A percentile compares a stretch with the other conserved stretches of the same genome.
phyloP scores from a whole-genome alignment of 1,284 basidiomycete genomes.

The Neolentinus lepideus region DNA sequence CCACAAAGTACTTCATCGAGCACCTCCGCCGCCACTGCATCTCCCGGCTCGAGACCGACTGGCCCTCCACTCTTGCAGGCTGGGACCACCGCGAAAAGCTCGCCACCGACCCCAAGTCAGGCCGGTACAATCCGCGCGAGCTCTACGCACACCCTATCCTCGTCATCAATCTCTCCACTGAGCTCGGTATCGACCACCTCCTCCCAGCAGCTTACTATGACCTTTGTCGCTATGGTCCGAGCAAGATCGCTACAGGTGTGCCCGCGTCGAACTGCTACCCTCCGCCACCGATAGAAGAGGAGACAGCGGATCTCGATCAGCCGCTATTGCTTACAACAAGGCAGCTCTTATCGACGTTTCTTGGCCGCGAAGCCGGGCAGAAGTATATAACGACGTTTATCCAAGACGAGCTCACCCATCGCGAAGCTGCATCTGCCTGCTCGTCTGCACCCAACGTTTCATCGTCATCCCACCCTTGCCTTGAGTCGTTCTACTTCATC shows the following conservation, averaged over 20 bases:
- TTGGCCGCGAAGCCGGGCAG: conserved; percentile 59
- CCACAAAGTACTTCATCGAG: conserved; percentile 63
- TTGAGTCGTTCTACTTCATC: conserved; percentile 68
- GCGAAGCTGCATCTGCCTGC: too few relatives aligned
- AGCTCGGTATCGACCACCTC: conserved; percentile 46
- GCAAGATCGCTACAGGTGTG: conserved; percentile 52
- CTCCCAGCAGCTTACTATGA: conserved; percentile 68
- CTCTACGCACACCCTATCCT: conserved; percentile 48
- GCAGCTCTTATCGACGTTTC: conserved; percentile 42
- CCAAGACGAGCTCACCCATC: conserved; percentile 42
- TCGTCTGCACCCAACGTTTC: conserved; percentile 40
- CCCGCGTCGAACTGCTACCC: conserved; percentile 7
- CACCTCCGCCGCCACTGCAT: conserved; percentile 50
- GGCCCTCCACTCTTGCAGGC: conserved; percentile 51
- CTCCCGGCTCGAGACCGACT: conserved; percentile 47
- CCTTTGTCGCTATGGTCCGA: conserved; percentile 61
- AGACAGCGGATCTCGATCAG: conserved; percentile 13
- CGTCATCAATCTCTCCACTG: conserved; percentile 58
- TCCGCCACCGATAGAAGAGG: conserved; percentile 9
- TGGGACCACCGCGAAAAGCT: conserved; percentile 62
- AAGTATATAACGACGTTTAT: conserved; percentile 57
- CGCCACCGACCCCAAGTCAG: conserved; percentile 22
- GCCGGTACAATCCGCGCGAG: conserved; percentile 41
- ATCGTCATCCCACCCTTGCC: conserved; percentile 27
- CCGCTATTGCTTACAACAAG: conserved; percentile 31